Percentiles rank a stretch among this genome's conserved stretches.
phyloP scores from a whole-genome alignment of 768 basidiomycete species.

The Tylopilus vinaceipallidus region DNA sequence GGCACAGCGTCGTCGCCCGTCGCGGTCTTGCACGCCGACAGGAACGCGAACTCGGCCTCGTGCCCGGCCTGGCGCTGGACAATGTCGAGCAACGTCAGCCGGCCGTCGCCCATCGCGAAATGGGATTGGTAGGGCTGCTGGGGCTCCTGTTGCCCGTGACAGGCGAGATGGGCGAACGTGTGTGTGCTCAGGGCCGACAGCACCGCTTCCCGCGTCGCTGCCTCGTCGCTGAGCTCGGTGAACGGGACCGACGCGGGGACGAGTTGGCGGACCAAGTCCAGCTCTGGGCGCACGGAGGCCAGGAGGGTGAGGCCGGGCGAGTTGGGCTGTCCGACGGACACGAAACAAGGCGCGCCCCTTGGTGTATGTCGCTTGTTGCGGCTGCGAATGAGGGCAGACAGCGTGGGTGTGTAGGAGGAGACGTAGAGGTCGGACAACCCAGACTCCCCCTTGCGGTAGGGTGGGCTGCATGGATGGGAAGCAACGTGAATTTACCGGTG shows the following conservation, averaged over 20 bases:
- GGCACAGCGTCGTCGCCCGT: slow-evolving; percentile 21
- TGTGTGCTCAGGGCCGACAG: slow-evolving; percentile 14
- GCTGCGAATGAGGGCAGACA: slow-evolving; percentile 26
- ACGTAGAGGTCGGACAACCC: slow-evolving; percentile 28
- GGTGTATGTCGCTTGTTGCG: slow-evolving; percentile 1
- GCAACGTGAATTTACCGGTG: slow-evolving; percentile 17
- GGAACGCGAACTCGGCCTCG: slow-evolving; percentile 27
- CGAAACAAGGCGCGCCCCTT: slow-evolving; percentile 5
- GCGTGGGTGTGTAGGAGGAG: slow-evolving; percentile 32
- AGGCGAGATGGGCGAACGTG: slow-evolving; percentile 27
- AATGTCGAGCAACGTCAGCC: slow-evolving; percentile 24
- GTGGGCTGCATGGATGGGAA: slow-evolving; percentile 32
- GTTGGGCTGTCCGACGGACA: slow-evolving; percentile 20
- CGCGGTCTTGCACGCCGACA: slow-evolving; percentile 33
- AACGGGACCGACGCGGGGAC: slow-evolving; percentile 7
- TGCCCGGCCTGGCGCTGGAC: slow-evolving; percentile 7
- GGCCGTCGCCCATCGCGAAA: slow-evolving; percentile 19
- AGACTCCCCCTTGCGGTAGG: slow-evolving; percentile 9
- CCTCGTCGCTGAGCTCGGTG: slow-evolving; percentile 11
- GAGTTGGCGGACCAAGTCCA: slow-evolving; percentile 10
- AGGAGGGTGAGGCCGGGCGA: slow-evolving; percentile 1
- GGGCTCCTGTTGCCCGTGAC: slow-evolving; percentile 22
- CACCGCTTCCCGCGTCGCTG: slow-evolving; percentile 13
- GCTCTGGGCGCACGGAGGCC: slow-evolving; percentile 11
- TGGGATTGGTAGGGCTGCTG: slow-evolving; percentile 17